phyloP scores from a whole-genome alignment of 305 asterid genomes.

The Stenogyne calaminthoides region DNA sequence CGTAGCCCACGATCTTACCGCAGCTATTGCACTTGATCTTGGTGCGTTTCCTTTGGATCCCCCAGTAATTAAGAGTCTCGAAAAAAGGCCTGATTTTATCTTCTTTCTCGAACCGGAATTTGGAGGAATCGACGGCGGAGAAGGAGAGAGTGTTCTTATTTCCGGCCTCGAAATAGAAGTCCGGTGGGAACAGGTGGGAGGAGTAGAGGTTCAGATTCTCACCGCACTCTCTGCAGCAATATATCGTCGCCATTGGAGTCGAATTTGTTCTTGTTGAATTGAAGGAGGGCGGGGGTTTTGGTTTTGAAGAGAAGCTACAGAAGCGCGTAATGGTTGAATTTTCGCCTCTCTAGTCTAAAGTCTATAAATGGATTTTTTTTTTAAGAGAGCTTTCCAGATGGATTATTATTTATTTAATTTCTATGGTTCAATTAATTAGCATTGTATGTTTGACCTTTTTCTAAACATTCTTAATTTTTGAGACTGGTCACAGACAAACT shows the following conservation, averaged over 20 bases:
- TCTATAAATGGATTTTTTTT: not conserved
- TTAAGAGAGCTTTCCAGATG: too few species aligned
- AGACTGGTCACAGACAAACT: too few species aligned
- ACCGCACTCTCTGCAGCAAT: slow-evolving; percentile 84
- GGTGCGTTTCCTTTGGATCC: slow-evolving; percentile 78
- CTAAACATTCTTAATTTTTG: too few species aligned
- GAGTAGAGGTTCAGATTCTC: slow-evolving; percentile 71
- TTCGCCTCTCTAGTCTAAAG: slow-evolving; percentile 4
- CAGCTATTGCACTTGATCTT: slow-evolving; percentile 77
- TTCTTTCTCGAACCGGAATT: slow-evolving; percentile 73
- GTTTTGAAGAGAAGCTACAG: slow-evolving; percentile 10
- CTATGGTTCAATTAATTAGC: too few species aligned
- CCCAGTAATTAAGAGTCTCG: slow-evolving; percentile 90
- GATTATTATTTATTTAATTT: too few species aligned
- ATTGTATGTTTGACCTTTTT: too few species aligned
- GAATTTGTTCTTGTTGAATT: not conserved
- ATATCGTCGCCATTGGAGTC: slow-evolving; percentile 58
- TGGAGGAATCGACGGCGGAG: slow-evolving; percentile 65
- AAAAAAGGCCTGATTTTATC: slow-evolving; percentile 78
- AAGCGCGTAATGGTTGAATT: slow-evolving; percentile 27
- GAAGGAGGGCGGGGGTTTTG: slow-evolving; percentile 17
- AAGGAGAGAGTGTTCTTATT: slow-evolving; percentile 82
- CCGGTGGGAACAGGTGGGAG: slow-evolving; percentile 64
- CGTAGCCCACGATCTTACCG: slow-evolving; percentile 62
- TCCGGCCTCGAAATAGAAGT: slow-evolving; percentile 93